Conservation (phyloP, 73 alveolate species). For the Tetrahymena borealis region DNA sequence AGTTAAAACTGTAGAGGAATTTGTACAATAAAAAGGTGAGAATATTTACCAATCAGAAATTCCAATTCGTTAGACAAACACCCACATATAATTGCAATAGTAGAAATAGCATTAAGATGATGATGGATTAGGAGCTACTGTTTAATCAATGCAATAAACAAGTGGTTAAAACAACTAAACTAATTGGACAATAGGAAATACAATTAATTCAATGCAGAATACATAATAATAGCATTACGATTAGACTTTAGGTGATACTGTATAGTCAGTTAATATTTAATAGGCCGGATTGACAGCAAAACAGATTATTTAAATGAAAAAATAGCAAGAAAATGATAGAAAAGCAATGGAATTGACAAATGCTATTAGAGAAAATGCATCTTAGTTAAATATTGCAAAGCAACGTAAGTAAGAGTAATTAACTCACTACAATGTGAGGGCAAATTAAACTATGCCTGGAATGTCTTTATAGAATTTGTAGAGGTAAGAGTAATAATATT, state of each 20-base stretch:
- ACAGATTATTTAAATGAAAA: neutral
- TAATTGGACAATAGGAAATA: neutral
- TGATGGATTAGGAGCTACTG: neutral
- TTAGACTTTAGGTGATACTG: neutral
- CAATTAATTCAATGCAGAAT: neutral
- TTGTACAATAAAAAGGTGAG: neutral
- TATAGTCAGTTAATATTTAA: neutral
- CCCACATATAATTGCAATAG: neutral
- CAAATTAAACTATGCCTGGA: neutral
- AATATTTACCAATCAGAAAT: neutral
- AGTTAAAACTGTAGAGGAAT: constrained; percentile 3
- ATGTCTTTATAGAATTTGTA: too few relatives aligned
- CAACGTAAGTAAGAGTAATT: neutral
- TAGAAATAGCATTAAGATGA: neutral
- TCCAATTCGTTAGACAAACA: neutral
- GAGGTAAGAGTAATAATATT: too few relatives aligned
- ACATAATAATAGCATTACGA: neutral
- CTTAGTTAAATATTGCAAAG: neutral
- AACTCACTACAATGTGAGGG: neutral
- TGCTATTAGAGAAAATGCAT: neutral
- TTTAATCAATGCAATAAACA: neutral
- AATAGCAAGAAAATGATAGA: neutral
- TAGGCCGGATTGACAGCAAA: neutral
- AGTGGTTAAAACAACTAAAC: too few relatives aligned
- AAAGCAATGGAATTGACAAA: neutral